Evolutionary conservation across 2,329 filamentous ascomycete species (phyloP), one percentile per base, ranked within the genome.

Genomic region (Hypoxylon sp.): DNA sequence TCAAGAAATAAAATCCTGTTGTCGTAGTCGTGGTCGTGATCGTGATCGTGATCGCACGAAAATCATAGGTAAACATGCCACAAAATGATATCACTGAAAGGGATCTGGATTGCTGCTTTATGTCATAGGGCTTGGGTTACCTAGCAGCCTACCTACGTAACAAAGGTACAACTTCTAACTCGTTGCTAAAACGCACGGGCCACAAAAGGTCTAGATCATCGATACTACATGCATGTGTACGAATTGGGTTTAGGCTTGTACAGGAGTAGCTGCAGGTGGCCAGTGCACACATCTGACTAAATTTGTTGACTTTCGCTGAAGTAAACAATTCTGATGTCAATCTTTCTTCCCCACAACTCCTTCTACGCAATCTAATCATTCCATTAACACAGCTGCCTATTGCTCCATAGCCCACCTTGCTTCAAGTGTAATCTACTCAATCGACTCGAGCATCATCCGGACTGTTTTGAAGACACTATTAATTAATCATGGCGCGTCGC

Each of bases 401-500:
- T 46, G 48, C 52, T 50, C 62, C 45, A 57, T 69, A 50, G 11
- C 46, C 58, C 58, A 61, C 48, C 50, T 63, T 38, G 51, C 43
- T 58, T 56, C 11, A 45, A 19, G 28, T 41, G 28, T n/a, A 41
- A 60, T 41, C 30, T 45, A 19, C 25, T 65, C 23, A 57, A 51
- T 67, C 36, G 19, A 60, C 36, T 57, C 34, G 19, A 61, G 9
- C 30, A 48, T 57, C 19, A 51, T 17, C 48, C 19, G 14, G 14
- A 34, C 38, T n/a, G 10, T 49, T 36, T 10, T 63, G 56, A 67
- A 60, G 48, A 55, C 58, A 34, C 59, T 60, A 59, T 30, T 63
- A 65, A 17, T 58, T 63, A 68, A 77, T 34, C 58, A 81, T 80
- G 79, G 74, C 78, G 67, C 81, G 82, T 74, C 82, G 81, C 60